These are phyloP conservation scores for Poterioochromonas sp. DNA, from an alignment of 352 stramenopile genomes.

Conservation along the genomic window DNA sequence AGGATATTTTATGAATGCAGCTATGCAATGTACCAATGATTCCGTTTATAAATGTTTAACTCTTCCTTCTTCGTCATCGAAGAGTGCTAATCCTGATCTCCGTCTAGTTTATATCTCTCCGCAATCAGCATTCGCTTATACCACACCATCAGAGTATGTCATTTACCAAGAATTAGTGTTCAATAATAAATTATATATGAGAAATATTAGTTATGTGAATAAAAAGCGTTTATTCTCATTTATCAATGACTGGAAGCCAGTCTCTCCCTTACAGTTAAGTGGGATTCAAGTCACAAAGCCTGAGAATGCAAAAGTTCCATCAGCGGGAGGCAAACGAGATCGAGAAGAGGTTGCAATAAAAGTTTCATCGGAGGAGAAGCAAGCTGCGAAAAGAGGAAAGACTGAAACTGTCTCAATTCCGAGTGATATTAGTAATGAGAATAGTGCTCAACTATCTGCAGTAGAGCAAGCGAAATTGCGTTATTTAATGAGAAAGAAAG, in stretches of 20 bases:
- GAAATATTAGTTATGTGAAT: background rate
- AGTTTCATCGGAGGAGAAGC: no score
- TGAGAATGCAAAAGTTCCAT: background rate
- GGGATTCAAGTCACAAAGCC: no score
- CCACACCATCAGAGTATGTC: conserved; percentile 75
- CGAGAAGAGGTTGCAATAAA: background rate
- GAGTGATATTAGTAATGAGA: background rate
- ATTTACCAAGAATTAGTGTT: conserved; percentile 92
- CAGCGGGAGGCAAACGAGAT: background rate
- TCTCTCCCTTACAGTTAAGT: background rate
- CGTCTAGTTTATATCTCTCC: conserved; percentile 88
- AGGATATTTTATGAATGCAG: conserved; percentile 96
- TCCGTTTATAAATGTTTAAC: background rate
- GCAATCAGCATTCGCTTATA: conserved; percentile 51
- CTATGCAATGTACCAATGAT: conserved; percentile 41
- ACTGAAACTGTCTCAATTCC: background rate
- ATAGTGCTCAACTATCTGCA: background rate
- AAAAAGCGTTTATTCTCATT: background rate
- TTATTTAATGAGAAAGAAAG: background rate
- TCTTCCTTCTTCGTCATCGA: conserved; percentile 30
- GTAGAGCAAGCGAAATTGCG: background rate
- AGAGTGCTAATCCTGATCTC: conserved; percentile 37
- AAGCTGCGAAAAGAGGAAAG: no score
- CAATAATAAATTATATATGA: conserved; percentile 85
- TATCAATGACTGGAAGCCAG: background rate